Conservation (phyloP, 441 rosid genomes). For the Omphalea diandra region DNA sequence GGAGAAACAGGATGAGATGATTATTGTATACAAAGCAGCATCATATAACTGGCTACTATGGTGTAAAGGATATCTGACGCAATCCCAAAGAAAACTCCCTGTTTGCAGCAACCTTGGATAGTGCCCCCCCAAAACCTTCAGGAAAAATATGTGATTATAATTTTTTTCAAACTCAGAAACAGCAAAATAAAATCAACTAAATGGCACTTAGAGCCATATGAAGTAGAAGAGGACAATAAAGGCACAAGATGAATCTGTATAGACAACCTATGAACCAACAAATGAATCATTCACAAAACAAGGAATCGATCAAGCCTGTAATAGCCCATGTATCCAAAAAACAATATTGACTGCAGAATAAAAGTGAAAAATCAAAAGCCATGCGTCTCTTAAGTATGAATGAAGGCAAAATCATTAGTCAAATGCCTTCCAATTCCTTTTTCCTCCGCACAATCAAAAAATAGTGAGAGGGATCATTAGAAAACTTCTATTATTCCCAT, state of each 20-base stretch:
- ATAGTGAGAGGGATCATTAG: not conserved
- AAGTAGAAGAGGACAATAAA: not conserved
- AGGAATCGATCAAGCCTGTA: not conserved
- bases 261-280: not conserved
- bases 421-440: constrained; percentile 2
- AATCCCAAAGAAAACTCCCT: constrained; percentile 70
- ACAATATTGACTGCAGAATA: not conserved
- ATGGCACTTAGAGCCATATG: not conserved
- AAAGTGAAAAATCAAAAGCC: not conserved
- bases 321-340: not conserved
- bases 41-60: not conserved
- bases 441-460: not conserved
- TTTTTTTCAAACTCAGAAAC: not conserved
- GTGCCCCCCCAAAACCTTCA: constrained; percentile 85
- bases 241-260: not conserved
- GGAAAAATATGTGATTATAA: not conserved
- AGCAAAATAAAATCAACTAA: not conserved
- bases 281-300: not conserved
- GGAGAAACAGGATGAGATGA: not conserved
- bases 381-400: not conserved
- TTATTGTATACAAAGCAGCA: not conserved
- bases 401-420: not conserved
- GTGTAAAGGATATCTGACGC: constrained; percentile 88
- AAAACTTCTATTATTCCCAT: not conserved
- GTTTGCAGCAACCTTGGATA: constrained; percentile 77